Evolutionary conservation across 2,329 filamentous ascomycete species (phyloP).

Genomic region (Hypoxylon sp.): DNA sequence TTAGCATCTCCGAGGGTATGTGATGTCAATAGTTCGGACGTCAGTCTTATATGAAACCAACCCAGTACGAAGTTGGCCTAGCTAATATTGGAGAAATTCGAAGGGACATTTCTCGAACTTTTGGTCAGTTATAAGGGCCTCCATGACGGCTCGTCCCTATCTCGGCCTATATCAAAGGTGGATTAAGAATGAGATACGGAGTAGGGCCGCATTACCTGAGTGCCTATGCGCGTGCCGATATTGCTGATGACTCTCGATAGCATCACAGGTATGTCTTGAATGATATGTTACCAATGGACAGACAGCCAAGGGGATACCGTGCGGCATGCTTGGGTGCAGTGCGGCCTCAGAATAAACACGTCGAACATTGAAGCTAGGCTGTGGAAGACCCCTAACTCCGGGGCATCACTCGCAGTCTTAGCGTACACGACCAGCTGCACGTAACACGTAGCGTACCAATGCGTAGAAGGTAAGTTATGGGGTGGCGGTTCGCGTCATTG

Average conservation of each 20-base stretch:
- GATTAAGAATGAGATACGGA: constrained; percentile 26
- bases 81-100: constrained; percentile 16
- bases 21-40: constrained; percentile 5
- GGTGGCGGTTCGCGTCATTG: constrained; percentile 7
- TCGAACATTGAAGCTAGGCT: constrained; percentile 12
- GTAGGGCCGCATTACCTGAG: constrained; percentile 33
- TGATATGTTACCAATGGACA: constrained; percentile 7
- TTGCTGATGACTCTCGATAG: constrained; percentile 5
- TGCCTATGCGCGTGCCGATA: constrained; percentile 11
- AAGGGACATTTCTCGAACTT: constrained; percentile 18
- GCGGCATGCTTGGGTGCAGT: constrained; percentile 10
- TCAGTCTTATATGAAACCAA: constrained; percentile 7
- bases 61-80: constrained; percentile 13
- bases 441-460: constrained; percentile 15
- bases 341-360: constrained; percentile 14
- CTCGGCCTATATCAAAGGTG: constrained; percentile 39
- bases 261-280: constrained; percentile 13
- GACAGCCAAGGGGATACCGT: constrained; percentile 5
- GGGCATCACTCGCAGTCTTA: constrained; percentile 20
- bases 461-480: constrained; percentile 1
- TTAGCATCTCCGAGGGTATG: background rate
- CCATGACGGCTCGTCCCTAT: constrained; percentile 40
- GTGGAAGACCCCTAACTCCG: constrained; percentile 22
- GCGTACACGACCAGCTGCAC: constrained; percentile 18
- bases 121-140: constrained; percentile 16